These are phyloP conservation scores for Pythium insidiosum DNA, from an alignment of 352 stramenopile genomes.

Conservation along the genomic window DNA sequence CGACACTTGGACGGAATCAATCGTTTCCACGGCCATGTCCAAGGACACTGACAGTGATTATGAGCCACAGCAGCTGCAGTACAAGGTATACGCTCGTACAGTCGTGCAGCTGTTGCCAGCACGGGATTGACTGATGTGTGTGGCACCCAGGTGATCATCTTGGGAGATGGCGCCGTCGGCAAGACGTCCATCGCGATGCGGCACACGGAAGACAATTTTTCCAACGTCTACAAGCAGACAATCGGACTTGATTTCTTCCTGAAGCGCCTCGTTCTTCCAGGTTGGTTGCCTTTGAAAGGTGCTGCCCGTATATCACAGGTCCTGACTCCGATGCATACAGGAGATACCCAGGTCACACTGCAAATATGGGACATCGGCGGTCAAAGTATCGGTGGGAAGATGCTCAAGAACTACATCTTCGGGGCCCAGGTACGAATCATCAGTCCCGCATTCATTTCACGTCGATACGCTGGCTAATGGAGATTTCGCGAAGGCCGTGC, in stretches of 20 bases:
- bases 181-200: constrained; percentile 94
- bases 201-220: constrained; percentile 90
- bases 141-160: constrained; percentile 85
- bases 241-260: constrained; percentile 95
- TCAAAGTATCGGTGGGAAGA: constrained; percentile 63
- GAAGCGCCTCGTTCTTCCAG: constrained; percentile 86
- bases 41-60: constrained; percentile 82
- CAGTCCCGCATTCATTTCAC: neutral
- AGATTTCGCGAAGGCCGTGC: constrained; percentile 68
- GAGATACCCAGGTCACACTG: constrained; percentile 85
- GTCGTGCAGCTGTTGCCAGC: neutral
- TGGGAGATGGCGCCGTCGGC: constrained; percentile 91
- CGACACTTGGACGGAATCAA: too few species aligned
- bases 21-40: too few species aligned
- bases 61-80: constrained; percentile 80
- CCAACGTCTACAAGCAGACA: constrained; percentile 92
- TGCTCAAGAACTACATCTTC: constrained; percentile 89
- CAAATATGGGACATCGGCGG: constrained; percentile 90
- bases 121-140: neutral
- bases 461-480: neutral
- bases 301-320: neutral
- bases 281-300: constrained; percentile 15
- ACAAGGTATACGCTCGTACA: constrained; percentile 61
- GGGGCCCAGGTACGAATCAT: constrained; percentile 68
- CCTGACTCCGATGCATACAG: constrained; percentile 17